phyloP scores from a whole-genome alignment of 208 protist genomes.

The Zelonia costaricensis region DNA sequence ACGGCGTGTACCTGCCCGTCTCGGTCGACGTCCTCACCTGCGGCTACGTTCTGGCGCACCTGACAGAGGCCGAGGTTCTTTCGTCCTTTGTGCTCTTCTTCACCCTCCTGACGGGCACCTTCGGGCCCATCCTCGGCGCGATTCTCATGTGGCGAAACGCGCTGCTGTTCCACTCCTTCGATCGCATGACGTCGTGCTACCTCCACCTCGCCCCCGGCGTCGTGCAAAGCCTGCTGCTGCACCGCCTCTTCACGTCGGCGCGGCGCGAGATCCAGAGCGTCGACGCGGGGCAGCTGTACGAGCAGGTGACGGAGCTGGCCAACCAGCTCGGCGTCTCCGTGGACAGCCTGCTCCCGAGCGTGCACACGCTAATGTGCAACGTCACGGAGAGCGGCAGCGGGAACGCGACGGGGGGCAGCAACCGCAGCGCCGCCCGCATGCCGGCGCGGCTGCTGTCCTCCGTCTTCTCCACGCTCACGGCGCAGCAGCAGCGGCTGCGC shows the following conservation, averaged over 20 bases:
- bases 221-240: conserved; percentile 57
- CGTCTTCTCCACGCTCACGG: conserved; percentile 9
- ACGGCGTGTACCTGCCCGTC: conserved; percentile 51
- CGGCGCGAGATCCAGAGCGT: conserved; percentile 41
- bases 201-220: conserved; percentile 57
- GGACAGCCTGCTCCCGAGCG: conserved; percentile 22
- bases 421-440: neutral
- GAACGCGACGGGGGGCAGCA: conserved; percentile 4
- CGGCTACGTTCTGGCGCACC: conserved; percentile 39
- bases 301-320: conserved; percentile 18
- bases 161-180: conserved; percentile 69
- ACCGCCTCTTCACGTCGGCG: conserved; percentile 49
- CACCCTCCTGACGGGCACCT: conserved; percentile 48
- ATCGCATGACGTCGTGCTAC: conserved; percentile 74
- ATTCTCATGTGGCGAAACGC: conserved; percentile 74
- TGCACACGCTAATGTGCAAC: conserved; percentile 22
- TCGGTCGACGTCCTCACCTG: conserved; percentile 45
- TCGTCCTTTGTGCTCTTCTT: conserved; percentile 57
- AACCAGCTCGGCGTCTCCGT: conserved; percentile 22
- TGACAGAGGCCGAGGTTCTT: conserved; percentile 42
- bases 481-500: conserved; percentile 19
- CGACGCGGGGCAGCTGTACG: conserved; percentile 37
- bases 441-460: conserved; percentile 13
- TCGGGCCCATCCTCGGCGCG: conserved; percentile 64
- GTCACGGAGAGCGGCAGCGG: too few relatives aligned